Percentiles rank a stretch among this genome's conserved stretches.
These are phyloP conservation scores for Colletotrichum orbiculare DNA, from an alignment of 2,329 filamentous ascomycete genomes.

Conservation along the genomic window DNA sequence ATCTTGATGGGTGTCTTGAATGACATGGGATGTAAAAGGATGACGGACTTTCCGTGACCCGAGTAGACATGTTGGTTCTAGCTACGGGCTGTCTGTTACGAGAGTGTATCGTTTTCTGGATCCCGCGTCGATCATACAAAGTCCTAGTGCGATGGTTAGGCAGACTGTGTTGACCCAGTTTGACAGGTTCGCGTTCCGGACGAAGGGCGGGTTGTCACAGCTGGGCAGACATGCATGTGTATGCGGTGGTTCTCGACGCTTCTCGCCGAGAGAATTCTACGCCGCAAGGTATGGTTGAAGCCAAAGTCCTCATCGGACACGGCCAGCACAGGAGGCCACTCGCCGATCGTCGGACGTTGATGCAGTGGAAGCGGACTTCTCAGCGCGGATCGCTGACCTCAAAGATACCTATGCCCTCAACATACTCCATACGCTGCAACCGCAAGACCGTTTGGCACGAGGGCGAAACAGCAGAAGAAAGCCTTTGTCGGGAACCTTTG, in stretches of 20 bases:
- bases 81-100: slow-evolving; percentile 20
- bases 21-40: slow-evolving; percentile 11
- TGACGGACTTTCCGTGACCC: slow-evolving; percentile 8
- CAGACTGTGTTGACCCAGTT: slow-evolving; percentile 4
- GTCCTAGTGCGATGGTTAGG: slow-evolving; percentile 7
- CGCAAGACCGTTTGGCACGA: slow-evolving; percentile 16
- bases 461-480: slow-evolving; percentile 13
- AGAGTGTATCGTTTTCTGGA: slow-evolving; percentile 31
- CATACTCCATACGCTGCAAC: slow-evolving; percentile 8
- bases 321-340: not conserved
- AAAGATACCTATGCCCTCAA: not conserved
- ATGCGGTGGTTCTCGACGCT: not conserved
- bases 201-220: not conserved
- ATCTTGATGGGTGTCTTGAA: not conserved
- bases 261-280: not conserved
- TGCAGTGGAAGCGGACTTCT: slow-evolving; percentile 2
- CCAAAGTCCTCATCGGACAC: slow-evolving; percentile 2
- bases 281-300: not conserved
- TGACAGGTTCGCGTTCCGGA: slow-evolving; percentile 16
- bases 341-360: slow-evolving; percentile 19
- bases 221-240: slow-evolving; percentile 5
- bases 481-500: slow-evolving; percentile 24
- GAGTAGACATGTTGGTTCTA: slow-evolving; percentile 19
- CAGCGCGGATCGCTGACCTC: not conserved
- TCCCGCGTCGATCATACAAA: slow-evolving; percentile 34